Base-by-base conservation (phyloP, 139 green algal species). In the Auxenochlorella protothecoides region DNA sequence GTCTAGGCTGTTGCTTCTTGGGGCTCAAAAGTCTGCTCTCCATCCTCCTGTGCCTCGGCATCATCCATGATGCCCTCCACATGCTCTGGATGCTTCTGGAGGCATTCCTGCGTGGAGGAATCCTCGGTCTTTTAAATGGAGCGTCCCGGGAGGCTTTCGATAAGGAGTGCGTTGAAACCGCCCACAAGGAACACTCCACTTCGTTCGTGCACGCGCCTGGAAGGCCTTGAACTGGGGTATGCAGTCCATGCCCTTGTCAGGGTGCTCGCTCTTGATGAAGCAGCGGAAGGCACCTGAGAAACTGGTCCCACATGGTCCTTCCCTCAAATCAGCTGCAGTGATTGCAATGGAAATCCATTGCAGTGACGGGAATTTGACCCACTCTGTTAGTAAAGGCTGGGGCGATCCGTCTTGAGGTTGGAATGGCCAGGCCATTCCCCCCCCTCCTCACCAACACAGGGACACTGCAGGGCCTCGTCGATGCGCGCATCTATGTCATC, bases 161-260 rank as follows among this genome's bases (percentile, higher is more conserved):
- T 12, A 44, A 53, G 66, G 27, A 44, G 27, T 44, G 27, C 27
- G 27, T 44, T 44, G 27, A 44, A 44, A 44, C 27, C 1, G 27
- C 27, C 27, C 27, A 44, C 27, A 44, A 44, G 27, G 1, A 44
- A 44, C 27, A 2, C 27, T 44, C 27, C 53, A 70, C 11, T 15
- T 59, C 5, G 27, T 10, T 52, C 55, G 15, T 53, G 53, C 65
- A 64, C 65, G 7, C 52, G 71, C 72, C 65, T 82, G 77, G 72
- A 82, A 82, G 44, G 55, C 56, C 53, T 78, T 59, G 63, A 82
- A 82, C 44, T 79, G 55, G 0, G 72, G 57, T 55, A 82, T 64
- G 64, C 77, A 82, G 55, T 82, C 77, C 68, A 79, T 79, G 52
- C 77, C 77, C 72, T 82, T 82, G 10, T 76, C 73, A 44, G 79